Conservation (phyloP, 1,284 basidiomycete genomes). For the Cryptococcus sp. region DNA sequence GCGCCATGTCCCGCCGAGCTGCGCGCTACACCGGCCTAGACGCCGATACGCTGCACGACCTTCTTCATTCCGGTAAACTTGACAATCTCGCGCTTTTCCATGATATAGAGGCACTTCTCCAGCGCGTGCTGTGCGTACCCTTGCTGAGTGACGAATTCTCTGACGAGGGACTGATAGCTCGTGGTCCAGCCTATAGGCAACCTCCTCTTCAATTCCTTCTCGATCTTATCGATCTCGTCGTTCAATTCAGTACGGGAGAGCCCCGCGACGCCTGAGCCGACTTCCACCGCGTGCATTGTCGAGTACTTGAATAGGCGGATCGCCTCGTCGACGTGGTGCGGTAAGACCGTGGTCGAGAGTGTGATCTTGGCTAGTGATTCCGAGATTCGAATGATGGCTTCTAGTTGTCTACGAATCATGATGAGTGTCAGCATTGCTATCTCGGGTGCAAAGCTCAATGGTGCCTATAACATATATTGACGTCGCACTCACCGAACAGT, state of each 20-base stretch:
- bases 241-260: constrained; percentile 89
- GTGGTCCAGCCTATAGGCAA: constrained; percentile 97
- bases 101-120: constrained; percentile 84
- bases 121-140: constrained; percentile 89
- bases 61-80: constrained; percentile 76
- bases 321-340: constrained; percentile 96
- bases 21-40: constrained; percentile 20
- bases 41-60: constrained; percentile 48
- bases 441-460: not conserved
- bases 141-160: constrained; percentile 92
- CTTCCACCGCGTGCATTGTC: constrained; percentile 98
- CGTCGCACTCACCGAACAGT: constrained; percentile 75
- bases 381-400: constrained; percentile 98
- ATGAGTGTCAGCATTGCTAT: not conserved
- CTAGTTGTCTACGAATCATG: constrained; percentile 72
- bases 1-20: no score
- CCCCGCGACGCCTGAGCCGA: constrained; percentile 75
- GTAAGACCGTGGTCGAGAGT: constrained; percentile 79
- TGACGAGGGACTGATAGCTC: constrained; percentile 88
- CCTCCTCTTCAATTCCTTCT: constrained; percentile 83
- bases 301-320: constrained; percentile 98
- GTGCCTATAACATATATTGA: not conserved
- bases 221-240: constrained; percentile 90
- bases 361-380: constrained; percentile 96
- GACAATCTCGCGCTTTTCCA: constrained; percentile 95